These are phyloP conservation scores for Marsdenia floribunda DNA, from an alignment of 257 asterid genomes.

Conservation along the genomic window DNA sequence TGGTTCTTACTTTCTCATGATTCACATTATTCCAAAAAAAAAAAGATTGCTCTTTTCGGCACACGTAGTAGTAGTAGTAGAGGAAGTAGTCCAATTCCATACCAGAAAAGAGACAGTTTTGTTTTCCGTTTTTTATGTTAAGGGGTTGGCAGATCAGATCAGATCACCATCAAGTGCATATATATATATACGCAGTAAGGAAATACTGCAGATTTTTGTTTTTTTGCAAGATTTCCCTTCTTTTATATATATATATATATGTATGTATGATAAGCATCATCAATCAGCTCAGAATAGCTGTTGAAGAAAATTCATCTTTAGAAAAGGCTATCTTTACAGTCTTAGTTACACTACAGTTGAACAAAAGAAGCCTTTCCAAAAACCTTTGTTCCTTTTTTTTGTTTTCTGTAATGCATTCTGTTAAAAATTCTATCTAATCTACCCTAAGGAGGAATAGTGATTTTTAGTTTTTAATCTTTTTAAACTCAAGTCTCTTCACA, in stretches of 20 bases:
- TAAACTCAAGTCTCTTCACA: background rate
- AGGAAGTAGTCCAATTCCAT: background rate
- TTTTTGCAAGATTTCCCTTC: background rate
- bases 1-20: constrained; percentile 1
- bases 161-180: background rate
- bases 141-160: background rate
- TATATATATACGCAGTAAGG: no score
- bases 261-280: background rate
- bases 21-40: background rate
- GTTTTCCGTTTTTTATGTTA: background rate
- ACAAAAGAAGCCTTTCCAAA: background rate
- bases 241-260: no score
- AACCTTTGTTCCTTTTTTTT: background rate
- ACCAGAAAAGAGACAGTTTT: background rate
- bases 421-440: background rate
- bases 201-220: background rate
- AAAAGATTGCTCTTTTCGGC: background rate
- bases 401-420: background rate
- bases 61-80: background rate
- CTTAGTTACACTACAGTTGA: background rate
- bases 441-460: constrained; percentile 2
- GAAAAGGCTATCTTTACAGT: constrained; percentile 2
- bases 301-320: background rate
- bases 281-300: background rate
- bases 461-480: constrained; percentile 10